These are phyloP conservation scores for Chlorella vulgaris DNA, from an alignment of 139 green algal genomes.

Conservation along the genomic window DNA sequence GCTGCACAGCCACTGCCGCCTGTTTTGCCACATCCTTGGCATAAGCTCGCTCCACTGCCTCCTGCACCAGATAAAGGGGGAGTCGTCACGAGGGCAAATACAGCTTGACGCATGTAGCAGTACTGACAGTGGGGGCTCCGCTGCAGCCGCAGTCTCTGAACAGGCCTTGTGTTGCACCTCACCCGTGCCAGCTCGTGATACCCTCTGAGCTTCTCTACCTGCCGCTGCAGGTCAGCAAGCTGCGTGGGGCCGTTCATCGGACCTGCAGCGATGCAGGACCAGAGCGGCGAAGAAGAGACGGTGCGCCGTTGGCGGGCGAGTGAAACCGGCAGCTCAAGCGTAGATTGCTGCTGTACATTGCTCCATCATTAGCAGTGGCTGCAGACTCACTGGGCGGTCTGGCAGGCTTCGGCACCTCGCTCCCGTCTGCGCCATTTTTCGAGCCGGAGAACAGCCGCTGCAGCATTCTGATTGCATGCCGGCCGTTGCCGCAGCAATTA, in stretches of 20 bases:
- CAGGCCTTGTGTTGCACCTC: not conserved
- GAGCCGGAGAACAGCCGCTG: not conserved
- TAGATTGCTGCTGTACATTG: too few species aligned
- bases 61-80: constrained; percentile 38
- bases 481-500: too few species aligned
- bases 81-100: too few species aligned
- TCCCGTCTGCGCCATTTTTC: not conserved
- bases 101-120: not conserved
- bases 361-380: not conserved
- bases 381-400: not conserved
- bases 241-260: not conserved
- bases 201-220: constrained; percentile 61
- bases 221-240: constrained; percentile 6
- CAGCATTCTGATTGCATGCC: constrained; percentile 8
- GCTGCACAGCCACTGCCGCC: constrained; percentile 39
- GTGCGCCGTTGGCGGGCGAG: too few species aligned
- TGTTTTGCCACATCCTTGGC: constrained; percentile 46
- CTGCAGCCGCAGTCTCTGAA: too few species aligned
- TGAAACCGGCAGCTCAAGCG: too few species aligned
- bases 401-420: not conserved
- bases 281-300: too few species aligned
- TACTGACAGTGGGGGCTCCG: too few species aligned
- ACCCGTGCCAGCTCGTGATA: constrained; percentile 71
- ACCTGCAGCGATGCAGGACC: not conserved
- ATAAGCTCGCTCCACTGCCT: constrained; percentile 62